Evolutionary conservation across 345 rosid genomes (phyloP).

Genomic region (Citrus australasica): DNA sequence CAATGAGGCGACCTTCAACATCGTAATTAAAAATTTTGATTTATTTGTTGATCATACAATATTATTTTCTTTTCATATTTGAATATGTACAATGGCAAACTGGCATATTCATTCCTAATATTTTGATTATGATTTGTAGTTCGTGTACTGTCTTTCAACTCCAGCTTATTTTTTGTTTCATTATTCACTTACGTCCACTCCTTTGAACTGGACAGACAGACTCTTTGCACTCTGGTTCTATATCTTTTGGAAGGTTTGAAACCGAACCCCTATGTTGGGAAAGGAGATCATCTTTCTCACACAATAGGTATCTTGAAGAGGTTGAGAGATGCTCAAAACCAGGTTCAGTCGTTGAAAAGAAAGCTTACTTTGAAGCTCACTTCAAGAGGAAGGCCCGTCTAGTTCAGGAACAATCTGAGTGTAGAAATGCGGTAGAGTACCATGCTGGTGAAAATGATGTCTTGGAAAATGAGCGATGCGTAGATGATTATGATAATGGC

Average conservation of each 20-base stretch:
- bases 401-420: constrained; percentile 44
- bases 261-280: constrained; percentile 79
- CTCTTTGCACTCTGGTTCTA: constrained; percentile 73
- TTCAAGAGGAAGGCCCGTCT: constrained; percentile 70
- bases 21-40: neutral
- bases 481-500: constrained; percentile 30
- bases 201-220: constrained; percentile 43
- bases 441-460: constrained; percentile 27
- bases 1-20: neutral
- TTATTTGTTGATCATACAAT: neutral
- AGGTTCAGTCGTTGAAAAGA: constrained; percentile 76
- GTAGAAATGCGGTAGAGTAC: constrained; percentile 30
- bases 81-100: neutral
- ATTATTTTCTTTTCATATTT: neutral
- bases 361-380: constrained; percentile 87
- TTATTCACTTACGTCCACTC: constrained; percentile 2
- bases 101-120: neutral
- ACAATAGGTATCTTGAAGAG: constrained; percentile 88
- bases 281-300: constrained; percentile 82
- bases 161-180: neutral
- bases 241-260: constrained; percentile 94
- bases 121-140: neutral
- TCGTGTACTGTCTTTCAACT: neutral
- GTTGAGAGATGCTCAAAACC: constrained; percentile 84
- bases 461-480: constrained; percentile 17